phyloP scores from a whole-genome alignment of 176 grass and related monocot genomes.

The Oryza brachyantha region DNA sequence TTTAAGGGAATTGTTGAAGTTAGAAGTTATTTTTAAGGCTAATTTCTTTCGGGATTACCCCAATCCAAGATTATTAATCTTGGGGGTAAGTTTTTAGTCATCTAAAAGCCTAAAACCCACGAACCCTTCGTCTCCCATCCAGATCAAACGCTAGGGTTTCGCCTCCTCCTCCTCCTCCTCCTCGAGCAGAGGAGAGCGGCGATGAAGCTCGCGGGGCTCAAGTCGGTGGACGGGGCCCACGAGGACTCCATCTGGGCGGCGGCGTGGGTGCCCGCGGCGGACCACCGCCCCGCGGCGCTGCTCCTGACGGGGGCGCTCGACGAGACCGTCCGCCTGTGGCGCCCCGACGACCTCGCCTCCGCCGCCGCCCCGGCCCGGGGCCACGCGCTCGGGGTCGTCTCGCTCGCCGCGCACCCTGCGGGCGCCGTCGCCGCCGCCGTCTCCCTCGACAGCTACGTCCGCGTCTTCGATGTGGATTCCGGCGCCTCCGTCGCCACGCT shows the following conservation, averaged over 20 bases:
- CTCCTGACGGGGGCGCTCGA: constrained; percentile 81
- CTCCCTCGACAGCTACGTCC: constrained; percentile 71
- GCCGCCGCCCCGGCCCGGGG: constrained; percentile 27
- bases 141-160: constrained; percentile 43
- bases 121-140: neutral
- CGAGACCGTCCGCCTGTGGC: constrained; percentile 76
- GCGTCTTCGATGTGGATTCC: constrained; percentile 80
- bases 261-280: constrained; percentile 62
- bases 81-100: no score
- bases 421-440: constrained; percentile 66
- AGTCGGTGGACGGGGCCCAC: constrained; percentile 69
- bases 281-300: constrained; percentile 50
- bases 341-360: constrained; percentile 64
- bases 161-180: neutral
- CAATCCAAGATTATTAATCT: no score
- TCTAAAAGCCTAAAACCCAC: constrained; percentile 30
- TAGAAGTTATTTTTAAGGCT: no score
- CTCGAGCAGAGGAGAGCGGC: neutral
- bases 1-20: no score
- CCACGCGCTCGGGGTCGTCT: constrained; percentile 74
- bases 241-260: constrained; percentile 96
- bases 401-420: constrained; percentile 61
- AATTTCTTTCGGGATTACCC: no score
- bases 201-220: constrained; percentile 92
- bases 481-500: constrained; percentile 65